Conservation (phyloP, 2,329 filamentous ascomycete species). For the Sporothrix schenckii region DNA sequence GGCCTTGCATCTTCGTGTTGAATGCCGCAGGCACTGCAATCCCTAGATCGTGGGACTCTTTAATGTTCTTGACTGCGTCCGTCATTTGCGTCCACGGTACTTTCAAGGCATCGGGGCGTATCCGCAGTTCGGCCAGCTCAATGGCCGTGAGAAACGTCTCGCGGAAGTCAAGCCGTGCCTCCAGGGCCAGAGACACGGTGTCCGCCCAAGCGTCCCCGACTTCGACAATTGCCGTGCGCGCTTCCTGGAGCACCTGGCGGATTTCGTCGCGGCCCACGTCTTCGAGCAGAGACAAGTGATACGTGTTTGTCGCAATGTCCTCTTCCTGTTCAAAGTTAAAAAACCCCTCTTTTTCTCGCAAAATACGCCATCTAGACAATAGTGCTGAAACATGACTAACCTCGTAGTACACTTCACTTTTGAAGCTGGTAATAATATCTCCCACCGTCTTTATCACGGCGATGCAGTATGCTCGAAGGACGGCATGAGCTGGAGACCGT, state of each 20-base stretch:
- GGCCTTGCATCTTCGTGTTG: constrained; percentile 87
- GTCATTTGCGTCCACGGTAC: constrained; percentile 57
- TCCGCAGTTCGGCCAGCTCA: constrained; percentile 52
- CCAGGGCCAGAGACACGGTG: constrained; percentile 59
- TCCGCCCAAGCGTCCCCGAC: constrained; percentile 46
- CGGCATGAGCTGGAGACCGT: constrained; percentile 47
- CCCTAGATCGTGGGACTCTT: constrained; percentile 63
- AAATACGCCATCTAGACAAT: background rate
- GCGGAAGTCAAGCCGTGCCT: constrained; percentile 67
- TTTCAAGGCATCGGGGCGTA: constrained; percentile 52
- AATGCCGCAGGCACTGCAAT: constrained; percentile 75
- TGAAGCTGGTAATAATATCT: constrained; percentile 75
- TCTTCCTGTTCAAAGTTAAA: constrained; percentile 66
- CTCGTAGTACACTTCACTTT: constrained; percentile 88
- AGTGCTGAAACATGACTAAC: constrained; percentile 48
- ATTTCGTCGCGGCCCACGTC: constrained; percentile 62
- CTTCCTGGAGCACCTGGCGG: constrained; percentile 56
- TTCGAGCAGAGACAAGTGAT: constrained; percentile 75
- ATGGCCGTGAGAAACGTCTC: constrained; percentile 62
- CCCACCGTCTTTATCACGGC: constrained; percentile 81
- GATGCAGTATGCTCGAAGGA: constrained; percentile 84
- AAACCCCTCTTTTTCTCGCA: background rate
- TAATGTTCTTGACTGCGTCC: constrained; percentile 57
- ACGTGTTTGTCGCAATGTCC: constrained; percentile 92
- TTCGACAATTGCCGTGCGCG: constrained; percentile 55